These are phyloP conservation scores for Sclerotinia nivalis DNA, from an alignment of 2,329 filamentous ascomycete species.

Conservation along the genomic window DNA sequence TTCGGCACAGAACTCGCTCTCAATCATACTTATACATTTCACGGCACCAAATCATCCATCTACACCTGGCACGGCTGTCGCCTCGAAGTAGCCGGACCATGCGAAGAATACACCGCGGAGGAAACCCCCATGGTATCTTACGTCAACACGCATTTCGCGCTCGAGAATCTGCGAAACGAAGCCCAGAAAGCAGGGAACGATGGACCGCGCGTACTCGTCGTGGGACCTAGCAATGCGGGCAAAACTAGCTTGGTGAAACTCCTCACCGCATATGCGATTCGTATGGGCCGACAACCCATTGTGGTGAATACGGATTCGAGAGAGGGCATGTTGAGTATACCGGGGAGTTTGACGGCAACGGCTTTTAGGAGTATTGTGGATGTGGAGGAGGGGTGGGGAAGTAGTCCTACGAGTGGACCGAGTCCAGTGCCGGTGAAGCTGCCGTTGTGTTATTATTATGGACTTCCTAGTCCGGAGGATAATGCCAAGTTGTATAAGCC, in stretches of 20 bases:
- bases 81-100: conserved; percentile 68
- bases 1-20: conserved; percentile 92
- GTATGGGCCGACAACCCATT: conserved; percentile 71
- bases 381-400: conserved; percentile 85
- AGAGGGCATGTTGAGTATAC: conserved; percentile 75
- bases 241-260: conserved; percentile 82
- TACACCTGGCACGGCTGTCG: conserved; percentile 91
- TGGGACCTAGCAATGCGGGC: conserved; percentile 75
- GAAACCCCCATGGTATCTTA: conserved; percentile 81
- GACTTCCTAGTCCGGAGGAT: conserved; percentile 70
- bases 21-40: conserved; percentile 77
- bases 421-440: conserved; percentile 87
- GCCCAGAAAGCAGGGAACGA: conserved; percentile 53
- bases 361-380: conserved; percentile 87
- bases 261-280: conserved; percentile 76
- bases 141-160: conserved; percentile 83
- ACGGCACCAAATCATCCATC: conserved; percentile 80
- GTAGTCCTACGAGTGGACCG: conserved; percentile 85
- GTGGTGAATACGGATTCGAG: conserved; percentile 82
- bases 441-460: conserved; percentile 88
- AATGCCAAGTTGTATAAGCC: conserved; percentile 72
- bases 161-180: conserved; percentile 69
- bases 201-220: conserved; percentile 81
- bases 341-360: conserved; percentile 82
- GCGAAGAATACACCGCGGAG: conserved; percentile 65